A percentile compares a stretch with the other conserved stretches of the same genome.
Evolutionary conservation across 768 basidiomycete species (phyloP).

Genomic region (Russula brevipes): DNA sequence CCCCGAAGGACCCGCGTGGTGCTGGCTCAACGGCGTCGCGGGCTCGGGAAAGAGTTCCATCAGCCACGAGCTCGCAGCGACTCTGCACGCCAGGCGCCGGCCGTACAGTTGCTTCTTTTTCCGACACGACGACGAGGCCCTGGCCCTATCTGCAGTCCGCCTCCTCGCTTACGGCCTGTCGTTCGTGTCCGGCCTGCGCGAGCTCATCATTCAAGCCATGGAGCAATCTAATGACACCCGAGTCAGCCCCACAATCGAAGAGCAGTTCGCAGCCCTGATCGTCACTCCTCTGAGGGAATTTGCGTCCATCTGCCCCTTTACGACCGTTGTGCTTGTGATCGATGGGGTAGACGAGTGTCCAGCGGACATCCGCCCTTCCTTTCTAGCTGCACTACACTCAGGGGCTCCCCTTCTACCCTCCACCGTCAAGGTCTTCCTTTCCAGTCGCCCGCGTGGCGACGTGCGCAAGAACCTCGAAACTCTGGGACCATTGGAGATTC

Average conservation of each 20-base stretch:
- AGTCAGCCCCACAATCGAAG: conserved; percentile 11
- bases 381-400: conserved; percentile 4
- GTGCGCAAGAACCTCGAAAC: background rate
- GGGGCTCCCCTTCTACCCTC: conserved; percentile 12
- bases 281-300: conserved; percentile 15
- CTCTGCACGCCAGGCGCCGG: conserved; percentile 12
- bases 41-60: conserved; percentile 26
- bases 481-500: background rate
- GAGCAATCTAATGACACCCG: conserved; percentile 10
- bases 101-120: conserved; percentile 26
- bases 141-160: conserved; percentile 17
- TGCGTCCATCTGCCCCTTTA: background rate
- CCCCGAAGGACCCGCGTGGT: conserved; percentile 12
- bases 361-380: conserved; percentile 6
- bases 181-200: conserved; percentile 17
- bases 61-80: conserved; percentile 22
- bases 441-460: conserved; percentile 24
- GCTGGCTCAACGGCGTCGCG: conserved; percentile 25
- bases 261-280: conserved; percentile 24
- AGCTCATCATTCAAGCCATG: conserved; percentile 8
- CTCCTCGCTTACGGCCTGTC: conserved; percentile 24
- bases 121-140: conserved; percentile 10
- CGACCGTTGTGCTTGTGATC: conserved; percentile 21
- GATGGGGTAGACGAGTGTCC: conserved; percentile 27
- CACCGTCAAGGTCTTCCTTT: conserved; percentile 21